Conservation (phyloP, 495 filamentous ascomycete species). For the Aspergillus campestris region DNA sequence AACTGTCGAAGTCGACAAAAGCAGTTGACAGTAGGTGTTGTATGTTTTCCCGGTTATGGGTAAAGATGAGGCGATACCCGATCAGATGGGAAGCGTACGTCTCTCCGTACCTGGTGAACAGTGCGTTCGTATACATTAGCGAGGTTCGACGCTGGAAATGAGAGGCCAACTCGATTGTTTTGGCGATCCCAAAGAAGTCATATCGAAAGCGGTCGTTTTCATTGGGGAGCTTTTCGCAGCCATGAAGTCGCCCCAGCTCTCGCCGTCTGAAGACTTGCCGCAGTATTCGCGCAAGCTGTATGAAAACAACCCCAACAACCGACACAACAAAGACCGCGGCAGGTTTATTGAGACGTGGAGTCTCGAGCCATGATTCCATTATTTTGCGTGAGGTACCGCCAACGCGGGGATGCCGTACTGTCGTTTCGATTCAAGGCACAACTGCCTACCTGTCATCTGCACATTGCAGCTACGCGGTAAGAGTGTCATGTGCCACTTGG, state of each 20-base stretch:
- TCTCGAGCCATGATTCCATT: too few relatives aligned
- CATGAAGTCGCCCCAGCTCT: neutral
- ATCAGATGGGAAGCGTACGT: constrained; percentile 12
- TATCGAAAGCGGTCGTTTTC: neutral
- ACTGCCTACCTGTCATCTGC: too few relatives aligned
- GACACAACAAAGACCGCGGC: too few relatives aligned
- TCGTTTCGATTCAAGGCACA: too few relatives aligned
- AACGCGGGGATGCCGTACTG: too few relatives aligned
- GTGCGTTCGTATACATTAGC: constrained; percentile 2
- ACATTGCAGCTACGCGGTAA: too few relatives aligned
- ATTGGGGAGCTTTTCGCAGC: neutral
- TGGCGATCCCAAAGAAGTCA: neutral
- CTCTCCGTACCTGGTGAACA: constrained; percentile 8
- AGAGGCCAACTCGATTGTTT: neutral
- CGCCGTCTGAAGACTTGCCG: neutral
- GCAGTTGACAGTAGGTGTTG: constrained; percentile 8
- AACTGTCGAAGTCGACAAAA: constrained; percentile 14
- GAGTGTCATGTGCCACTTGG: too few relatives aligned
- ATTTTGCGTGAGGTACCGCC: too few relatives aligned
- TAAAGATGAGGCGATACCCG: constrained; percentile 7
- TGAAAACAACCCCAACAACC: neutral
- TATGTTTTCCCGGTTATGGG: constrained; percentile 10
- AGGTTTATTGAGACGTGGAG: too few relatives aligned
- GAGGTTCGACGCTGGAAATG: constrained; percentile 7
- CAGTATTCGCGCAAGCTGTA: neutral